Evolutionary conservation across 257 asterid genomes (phyloP), one percentile per base, ranked within the genome.

Genomic region (Voacanga thouarsii): DNA sequence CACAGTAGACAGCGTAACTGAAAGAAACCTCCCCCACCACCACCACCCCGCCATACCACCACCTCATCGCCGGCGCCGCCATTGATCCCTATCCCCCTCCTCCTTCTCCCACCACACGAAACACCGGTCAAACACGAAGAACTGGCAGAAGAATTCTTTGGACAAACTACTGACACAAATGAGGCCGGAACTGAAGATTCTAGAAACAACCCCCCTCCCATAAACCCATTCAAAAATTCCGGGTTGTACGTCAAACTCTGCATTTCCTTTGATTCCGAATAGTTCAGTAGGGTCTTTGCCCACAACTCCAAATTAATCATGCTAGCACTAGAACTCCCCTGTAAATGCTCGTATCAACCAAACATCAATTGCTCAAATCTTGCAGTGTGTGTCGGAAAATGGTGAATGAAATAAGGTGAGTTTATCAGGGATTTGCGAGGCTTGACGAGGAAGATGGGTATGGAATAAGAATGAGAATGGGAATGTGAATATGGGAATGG

Each of bases 181-280:
- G 96, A 87, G 21, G 87, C 74, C 53, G 92, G 95, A 21, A 88
- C 80, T 19, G 89, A 89, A 66, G 90, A 89, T 56, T 95, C 93
- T 1, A 93, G 84, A 82, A 95, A 88, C 83, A 93, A 85, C 1
- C 99, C 99, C 37, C 96, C 96, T 47, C 75, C 72, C 2, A 57
- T 45, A 37, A 76, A 50, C 24, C 82, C 77, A 75, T 75, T 79
- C 45, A 73, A 75, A 64, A 55, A 30, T 26, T 75, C 79, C 16
- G 50, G 76, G 60, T 66, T 41, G n/a, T 74, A 72, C 18, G 69
- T 61, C 49, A 59, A 55, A 53, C 47, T 44, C 63, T 43, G 83
- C 50, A 66, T 45, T 23, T 47, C 78, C 7, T 74, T 33, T 41
- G 82, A 75, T 69, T 75, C 82, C 33, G 41, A 69, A 14, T 70